Conservation (phyloP, 1,284 basidiomycete species). For the Cryptococcus deneoformans region DNA sequence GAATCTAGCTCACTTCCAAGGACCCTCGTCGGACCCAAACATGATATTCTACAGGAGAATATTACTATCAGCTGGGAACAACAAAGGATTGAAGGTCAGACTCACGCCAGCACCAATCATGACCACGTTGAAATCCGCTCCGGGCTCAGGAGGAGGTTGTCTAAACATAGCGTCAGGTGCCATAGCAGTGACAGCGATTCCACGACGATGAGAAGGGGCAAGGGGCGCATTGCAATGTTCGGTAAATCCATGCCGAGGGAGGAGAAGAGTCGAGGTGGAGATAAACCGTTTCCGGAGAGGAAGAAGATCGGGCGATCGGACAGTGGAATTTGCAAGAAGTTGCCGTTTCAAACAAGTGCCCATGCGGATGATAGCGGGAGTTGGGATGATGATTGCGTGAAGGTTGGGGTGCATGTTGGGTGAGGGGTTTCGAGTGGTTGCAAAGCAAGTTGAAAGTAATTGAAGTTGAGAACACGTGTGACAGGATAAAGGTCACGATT, state of each 20-base stretch:
- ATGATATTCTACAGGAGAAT: constrained; percentile 64
- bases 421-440: background rate
- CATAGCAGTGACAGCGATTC: constrained; percentile 39
- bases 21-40: constrained; percentile 82
- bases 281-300: constrained; percentile 7
- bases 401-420: constrained; percentile 31
- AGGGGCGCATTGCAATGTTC: background rate
- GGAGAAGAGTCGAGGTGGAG: constrained; percentile 22
- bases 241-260: constrained; percentile 18
- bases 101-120: constrained; percentile 78
- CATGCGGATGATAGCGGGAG: constrained; percentile 20
- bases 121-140: constrained; percentile 79
- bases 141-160: constrained; percentile 48
- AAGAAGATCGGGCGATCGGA: constrained; percentile 8
- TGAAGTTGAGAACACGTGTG: background rate
- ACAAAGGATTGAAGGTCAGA: background rate
- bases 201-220: constrained; percentile 17
- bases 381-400: constrained; percentile 18
- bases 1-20: constrained; percentile 39
- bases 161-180: constrained; percentile 37
- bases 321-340: constrained; percentile 5
- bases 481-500: background rate
- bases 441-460: background rate
- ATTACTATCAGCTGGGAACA: constrained; percentile 1
- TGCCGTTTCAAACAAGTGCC: constrained; percentile 4